These are phyloP conservation scores for Linnemannia elongata DNA, from an alignment of 192 early-diverging fungal genomes.

Conservation along the genomic window DNA sequence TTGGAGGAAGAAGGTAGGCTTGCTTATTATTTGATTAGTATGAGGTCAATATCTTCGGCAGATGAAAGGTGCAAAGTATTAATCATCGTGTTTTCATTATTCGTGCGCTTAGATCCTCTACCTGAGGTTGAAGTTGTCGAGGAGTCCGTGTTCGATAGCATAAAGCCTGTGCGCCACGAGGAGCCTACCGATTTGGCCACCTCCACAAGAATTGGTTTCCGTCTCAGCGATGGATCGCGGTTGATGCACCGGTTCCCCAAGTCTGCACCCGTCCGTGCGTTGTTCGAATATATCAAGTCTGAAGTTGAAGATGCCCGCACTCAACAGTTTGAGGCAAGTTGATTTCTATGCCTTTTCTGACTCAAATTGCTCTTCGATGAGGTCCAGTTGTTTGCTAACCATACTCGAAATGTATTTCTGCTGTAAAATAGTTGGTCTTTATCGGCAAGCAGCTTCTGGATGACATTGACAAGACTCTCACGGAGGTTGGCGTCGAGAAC, in stretches of 20 bases:
- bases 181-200: conserved; percentile 66
- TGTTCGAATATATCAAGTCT: conserved; percentile 91
- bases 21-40: neutral
- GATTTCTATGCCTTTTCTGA: neutral
- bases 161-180: conserved; percentile 59
- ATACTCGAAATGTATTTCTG: neutral
- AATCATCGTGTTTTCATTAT: neutral
- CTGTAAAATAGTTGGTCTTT: conserved; percentile 75
- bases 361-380: neutral
- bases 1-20: conserved; percentile 1
- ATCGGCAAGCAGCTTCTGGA: conserved; percentile 77
- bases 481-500: conserved; percentile 77
- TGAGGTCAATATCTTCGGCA: neutral
- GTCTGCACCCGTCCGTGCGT: conserved; percentile 73
- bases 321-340: conserved; percentile 79
- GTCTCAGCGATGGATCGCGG: conserved; percentile 81
- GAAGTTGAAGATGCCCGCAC: conserved; percentile 71
- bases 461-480: conserved; percentile 76
- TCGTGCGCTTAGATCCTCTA: neutral
- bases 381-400: neutral
- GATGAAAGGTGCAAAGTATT: neutral
- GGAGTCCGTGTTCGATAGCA: conserved; percentile 58
- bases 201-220: conserved; percentile 86
- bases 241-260: conserved; percentile 84
- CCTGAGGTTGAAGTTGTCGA: neutral